Conservation (phyloP, 2,329 filamentous ascomycete species). For the Coniella vitis region DNA sequence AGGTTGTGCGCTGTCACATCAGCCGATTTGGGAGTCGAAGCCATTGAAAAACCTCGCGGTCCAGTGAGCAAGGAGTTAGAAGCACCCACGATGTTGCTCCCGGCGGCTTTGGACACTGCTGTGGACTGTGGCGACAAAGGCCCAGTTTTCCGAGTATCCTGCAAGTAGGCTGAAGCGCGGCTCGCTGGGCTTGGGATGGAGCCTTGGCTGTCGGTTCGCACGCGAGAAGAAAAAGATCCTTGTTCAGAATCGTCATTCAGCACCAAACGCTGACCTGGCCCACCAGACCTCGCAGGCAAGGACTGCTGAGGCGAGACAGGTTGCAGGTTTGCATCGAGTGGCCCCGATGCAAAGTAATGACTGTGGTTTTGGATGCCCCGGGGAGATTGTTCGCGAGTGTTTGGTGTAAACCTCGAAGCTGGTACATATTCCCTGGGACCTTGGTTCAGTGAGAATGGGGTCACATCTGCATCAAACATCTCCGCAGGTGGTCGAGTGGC, state of each 20-base stretch:
- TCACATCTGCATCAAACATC: slow-evolving; percentile 5
- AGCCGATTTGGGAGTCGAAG: slow-evolving; percentile 4
- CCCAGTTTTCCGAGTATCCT: slow-evolving; percentile 29
- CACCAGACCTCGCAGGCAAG: background rate
- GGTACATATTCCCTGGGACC: background rate
- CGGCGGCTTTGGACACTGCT: slow-evolving; percentile 14
- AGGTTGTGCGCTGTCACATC: slow-evolving; percentile 5
- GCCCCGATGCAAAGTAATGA: background rate
- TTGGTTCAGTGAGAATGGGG: slow-evolving; percentile 6
- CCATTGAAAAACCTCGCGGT: slow-evolving; percentile 11
- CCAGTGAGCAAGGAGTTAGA: slow-evolving; percentile 7
- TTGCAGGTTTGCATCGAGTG: slow-evolving; percentile 2
- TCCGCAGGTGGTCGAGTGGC: background rate
- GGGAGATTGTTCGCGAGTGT: background rate
- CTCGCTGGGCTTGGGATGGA: slow-evolving; percentile 19
- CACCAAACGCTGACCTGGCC: background rate
- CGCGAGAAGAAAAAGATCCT: background rate
- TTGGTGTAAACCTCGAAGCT: background rate
- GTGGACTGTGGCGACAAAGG: slow-evolving; percentile 20
- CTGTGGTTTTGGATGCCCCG: background rate
- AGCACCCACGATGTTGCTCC: slow-evolving; percentile 3
- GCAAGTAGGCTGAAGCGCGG: slow-evolving; percentile 27
- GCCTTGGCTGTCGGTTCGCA: slow-evolving; percentile 19
- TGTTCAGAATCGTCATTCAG: slow-evolving; percentile 1
- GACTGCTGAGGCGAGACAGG: background rate